Evolutionary conservation across 176 grass and related monocot genomes (phyloP), one percentile per base, ranked within the genome.

Genomic region (Canna indica): DNA sequence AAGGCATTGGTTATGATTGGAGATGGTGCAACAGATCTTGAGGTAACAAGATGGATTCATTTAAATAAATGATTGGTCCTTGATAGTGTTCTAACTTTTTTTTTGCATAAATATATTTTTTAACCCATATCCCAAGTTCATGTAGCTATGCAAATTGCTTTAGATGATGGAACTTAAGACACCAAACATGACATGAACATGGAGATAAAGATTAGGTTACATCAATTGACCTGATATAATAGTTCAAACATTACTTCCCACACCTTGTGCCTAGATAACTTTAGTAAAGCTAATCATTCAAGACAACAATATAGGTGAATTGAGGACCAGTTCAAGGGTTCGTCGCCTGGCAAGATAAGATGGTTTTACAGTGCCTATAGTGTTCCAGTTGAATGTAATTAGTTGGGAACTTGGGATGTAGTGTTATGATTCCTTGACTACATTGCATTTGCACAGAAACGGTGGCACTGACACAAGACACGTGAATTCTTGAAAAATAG

Each of bases 11-110:
- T 90, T 78, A 97, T 97, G 88, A 87, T 97, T 83, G 93, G 93
- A 79, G 93, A 97, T 81, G 93, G 85, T 83, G 89, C 89, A 68
- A 91, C 89, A 65, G 89, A 91, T 77, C 85, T 91, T 78, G 89
- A 91, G 85, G 89, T 91, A 83, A 3, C 68, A 48, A 1, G 47
- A 14, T 31, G 26, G 47, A 22, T 48, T 48, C 1, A n/a, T 5
- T 32, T 31, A 32, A 17, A 13, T 31, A 31, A n/a, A n/a, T n/a
- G n/a, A n/a, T 70, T 47, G 16, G 3, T 48, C 25, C 15, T 70
- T 70, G 27, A 33, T 33, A 70, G 5, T 48, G 20, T 47, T 46
- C n/a, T 4, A 13, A 41, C 11, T 22, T 18, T 33, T 66, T 66
- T 36, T 30, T 32, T 62, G 12, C 20, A 54, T 54, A 54, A 22